Conservation (phyloP, 805 yeast species). For the Saturnispora zaruensis region DNA sequence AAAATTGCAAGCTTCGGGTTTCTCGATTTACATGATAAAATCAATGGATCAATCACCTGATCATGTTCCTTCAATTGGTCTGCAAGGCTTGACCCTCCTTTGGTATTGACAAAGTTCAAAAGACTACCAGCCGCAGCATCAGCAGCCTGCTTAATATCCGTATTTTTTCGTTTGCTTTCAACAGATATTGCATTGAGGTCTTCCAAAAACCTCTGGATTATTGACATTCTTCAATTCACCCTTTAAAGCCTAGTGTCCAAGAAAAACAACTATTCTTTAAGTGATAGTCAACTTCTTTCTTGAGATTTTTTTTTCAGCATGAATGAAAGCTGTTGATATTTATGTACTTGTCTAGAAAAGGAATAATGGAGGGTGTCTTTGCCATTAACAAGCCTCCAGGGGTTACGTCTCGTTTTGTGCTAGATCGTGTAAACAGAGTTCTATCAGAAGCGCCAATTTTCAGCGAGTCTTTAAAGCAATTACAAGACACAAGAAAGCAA, state of each 20-base stretch:
- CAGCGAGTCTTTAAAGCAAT: slow-evolving; percentile 41
- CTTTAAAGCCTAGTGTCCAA: neutral
- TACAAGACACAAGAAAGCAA: slow-evolving; percentile 38
- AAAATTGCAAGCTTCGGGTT: slow-evolving; percentile 66
- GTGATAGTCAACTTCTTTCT: neutral
- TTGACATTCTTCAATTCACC: slow-evolving; percentile 30
- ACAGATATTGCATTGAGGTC: slow-evolving; percentile 55
- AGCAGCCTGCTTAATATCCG: slow-evolving; percentile 53
- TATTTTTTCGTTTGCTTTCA: slow-evolving; percentile 63
- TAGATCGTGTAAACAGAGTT: slow-evolving; percentile 54
- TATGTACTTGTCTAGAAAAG: neutral
- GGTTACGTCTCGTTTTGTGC: slow-evolving; percentile 65
- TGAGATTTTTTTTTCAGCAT: neutral
- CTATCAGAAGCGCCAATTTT: slow-evolving; percentile 56
- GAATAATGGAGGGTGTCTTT: slow-evolving; percentile 78
- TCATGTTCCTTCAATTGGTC: slow-evolving; percentile 34
- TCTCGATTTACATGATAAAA: slow-evolving; percentile 63
- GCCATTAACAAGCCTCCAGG: slow-evolving; percentile 90
- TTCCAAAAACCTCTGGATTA: slow-evolving; percentile 38
- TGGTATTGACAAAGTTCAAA: slow-evolving; percentile 22
- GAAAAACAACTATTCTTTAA: neutral
- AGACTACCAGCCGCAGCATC: slow-evolving; percentile 44
- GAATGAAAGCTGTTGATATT: neutral
- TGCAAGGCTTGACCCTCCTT: slow-evolving; percentile 14
- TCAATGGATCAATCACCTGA: slow-evolving; percentile 58